These are phyloP conservation scores for Telopea speciosissima DNA, from an alignment of 177 flowering plant genomes.

Conservation along the genomic window DNA sequence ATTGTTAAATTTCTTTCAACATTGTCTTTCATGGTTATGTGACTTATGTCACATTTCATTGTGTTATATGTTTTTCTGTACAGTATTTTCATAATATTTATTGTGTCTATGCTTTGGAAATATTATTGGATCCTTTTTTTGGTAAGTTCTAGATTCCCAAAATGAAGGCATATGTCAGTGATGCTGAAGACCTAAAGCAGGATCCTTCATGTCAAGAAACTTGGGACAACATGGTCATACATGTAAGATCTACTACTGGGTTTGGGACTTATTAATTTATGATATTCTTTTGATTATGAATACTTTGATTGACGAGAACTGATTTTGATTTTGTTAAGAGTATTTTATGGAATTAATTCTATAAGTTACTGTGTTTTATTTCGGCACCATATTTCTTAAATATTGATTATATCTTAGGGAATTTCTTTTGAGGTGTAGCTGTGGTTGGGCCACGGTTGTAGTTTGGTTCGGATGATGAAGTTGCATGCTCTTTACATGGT, in stretches of 20 bases:
- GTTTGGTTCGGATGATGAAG: too few relatives aligned
- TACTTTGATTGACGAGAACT: not conserved
- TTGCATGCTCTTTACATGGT: too few relatives aligned
- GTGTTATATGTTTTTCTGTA: not conserved
- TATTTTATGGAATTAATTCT: not conserved
- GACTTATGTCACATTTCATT: not conserved
- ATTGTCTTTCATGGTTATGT: not conserved
- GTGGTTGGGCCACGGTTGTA: not conserved
- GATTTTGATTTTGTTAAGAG: not conserved
- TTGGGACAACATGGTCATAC: slow-evolving; percentile 96
- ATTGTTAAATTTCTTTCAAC: not conserved
- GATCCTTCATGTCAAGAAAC: slow-evolving; percentile 82
- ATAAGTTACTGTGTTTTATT: not conserved
- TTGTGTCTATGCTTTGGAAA: not conserved
- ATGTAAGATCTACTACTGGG: slow-evolving; percentile 44
- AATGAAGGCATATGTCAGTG: slow-evolving; percentile 95
- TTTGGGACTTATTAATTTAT: not conserved
- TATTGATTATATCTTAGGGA: too few relatives aligned
- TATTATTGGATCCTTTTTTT: slow-evolving; percentile 24
- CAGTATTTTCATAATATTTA: not conserved
- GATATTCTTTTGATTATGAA: not conserved
- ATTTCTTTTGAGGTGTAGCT: not conserved
- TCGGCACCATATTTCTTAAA: not conserved
- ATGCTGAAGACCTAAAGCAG: slow-evolving; percentile 87
- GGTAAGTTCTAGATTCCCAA: slow-evolving; percentile 96